Percentiles rank a stretch among this genome's conserved stretches.
phyloP scores from a whole-genome alignment of 139 green algal species.

The Coelastrella sp. region DNA sequence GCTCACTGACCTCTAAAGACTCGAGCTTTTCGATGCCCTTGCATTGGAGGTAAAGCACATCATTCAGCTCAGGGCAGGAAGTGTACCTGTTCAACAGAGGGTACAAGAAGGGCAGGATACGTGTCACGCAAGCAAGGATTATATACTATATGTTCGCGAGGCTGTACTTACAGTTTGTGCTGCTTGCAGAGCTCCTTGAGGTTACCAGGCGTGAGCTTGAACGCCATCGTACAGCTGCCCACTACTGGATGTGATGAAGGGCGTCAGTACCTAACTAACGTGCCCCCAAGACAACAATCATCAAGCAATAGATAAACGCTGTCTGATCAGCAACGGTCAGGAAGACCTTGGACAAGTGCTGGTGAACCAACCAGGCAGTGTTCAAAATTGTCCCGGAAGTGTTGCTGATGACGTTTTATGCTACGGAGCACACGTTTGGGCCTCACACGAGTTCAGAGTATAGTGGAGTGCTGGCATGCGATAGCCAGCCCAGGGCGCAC shows the following conservation, averaged over 20 bases:
- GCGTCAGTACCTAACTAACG: neutral
- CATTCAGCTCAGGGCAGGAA: constrained; percentile 77
- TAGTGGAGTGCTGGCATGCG: too few relatives aligned
- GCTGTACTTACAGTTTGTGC: constrained; percentile 67
- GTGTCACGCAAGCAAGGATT: neutral
- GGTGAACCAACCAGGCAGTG: too few relatives aligned
- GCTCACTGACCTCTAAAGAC: constrained; percentile 70
- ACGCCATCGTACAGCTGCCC: neutral
- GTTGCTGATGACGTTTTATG: too few relatives aligned
- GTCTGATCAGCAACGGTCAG: too few relatives aligned
- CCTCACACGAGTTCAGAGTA: too few relatives aligned
- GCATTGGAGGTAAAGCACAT: constrained; percentile 84
- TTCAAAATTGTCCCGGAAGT: too few relatives aligned
- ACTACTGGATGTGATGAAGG: too few relatives aligned
- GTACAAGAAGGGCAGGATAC: neutral
- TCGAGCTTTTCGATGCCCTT: constrained; percentile 81
- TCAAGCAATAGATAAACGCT: neutral
- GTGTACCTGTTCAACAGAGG: constrained; percentile 64
- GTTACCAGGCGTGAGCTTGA: constrained; percentile 65
- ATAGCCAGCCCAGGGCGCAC: too few relatives aligned
- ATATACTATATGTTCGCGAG: neutral
- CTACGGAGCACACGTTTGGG: too few relatives aligned
- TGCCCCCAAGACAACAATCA: neutral
- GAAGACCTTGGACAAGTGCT: too few relatives aligned
- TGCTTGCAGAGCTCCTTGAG: constrained; percentile 75